Evolutionary conservation across 306 rosid species (phyloP).

Genomic region (Cicer cuneatum): DNA sequence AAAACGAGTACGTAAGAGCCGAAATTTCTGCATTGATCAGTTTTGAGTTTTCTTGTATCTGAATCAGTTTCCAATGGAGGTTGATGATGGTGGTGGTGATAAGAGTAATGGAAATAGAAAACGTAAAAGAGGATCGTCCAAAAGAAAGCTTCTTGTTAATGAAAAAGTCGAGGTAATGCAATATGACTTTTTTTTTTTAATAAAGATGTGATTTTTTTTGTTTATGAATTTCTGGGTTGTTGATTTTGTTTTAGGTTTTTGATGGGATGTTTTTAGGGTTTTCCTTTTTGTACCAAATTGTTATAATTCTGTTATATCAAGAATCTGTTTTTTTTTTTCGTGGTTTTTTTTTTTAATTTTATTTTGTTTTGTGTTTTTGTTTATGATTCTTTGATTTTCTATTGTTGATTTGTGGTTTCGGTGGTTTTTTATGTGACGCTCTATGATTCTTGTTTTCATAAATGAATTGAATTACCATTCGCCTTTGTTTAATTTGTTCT

Average conservation of each 20-base stretch:
- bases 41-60: background rate
- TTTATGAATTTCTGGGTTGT: conserved; percentile 2
- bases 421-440: background rate
- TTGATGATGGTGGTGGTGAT: conserved; percentile 31
- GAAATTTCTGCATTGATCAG: background rate
- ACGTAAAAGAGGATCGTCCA: conserved; percentile 28
- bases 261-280: conserved; percentile 4
- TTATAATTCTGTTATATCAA: background rate
- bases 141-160: conserved; percentile 42
- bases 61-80: conserved; percentile 44
- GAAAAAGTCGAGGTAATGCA: conserved; percentile 56
- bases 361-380: background rate
- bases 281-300: background rate
- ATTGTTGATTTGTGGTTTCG: conserved; percentile 6
- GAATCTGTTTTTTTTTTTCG: background rate
- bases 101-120: background rate
- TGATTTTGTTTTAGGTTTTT: conserved; percentile 6
- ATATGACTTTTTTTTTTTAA: background rate
- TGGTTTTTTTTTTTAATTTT: background rate
- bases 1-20: background rate
- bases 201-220: conserved; percentile 11
- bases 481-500: background rate
- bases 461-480: conserved; percentile 15
- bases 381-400: conserved; percentile 20
- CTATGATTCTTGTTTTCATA: background rate